phyloP scores from a whole-genome alignment of 306 rosid species.

The Vicia villosa region DNA sequence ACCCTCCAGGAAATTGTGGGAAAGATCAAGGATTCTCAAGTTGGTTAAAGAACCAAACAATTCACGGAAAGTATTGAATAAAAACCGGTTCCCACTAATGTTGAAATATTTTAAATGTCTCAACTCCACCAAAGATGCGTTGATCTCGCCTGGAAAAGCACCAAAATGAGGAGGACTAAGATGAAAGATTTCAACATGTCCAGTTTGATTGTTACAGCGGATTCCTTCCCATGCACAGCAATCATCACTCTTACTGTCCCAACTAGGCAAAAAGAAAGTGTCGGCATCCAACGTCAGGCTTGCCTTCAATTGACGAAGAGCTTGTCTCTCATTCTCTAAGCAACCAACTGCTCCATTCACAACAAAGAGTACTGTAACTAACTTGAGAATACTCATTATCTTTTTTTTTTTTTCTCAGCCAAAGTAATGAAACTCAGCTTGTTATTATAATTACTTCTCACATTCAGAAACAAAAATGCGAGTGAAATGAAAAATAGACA shows the following conservation, averaged over 20 bases:
- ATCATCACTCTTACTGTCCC: no score
- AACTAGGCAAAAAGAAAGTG: no score
- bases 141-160: not conserved
- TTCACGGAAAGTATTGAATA: no score
- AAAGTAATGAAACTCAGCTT: not conserved
- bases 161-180: not conserved
- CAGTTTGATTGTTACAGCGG: slow-evolving; percentile 25
- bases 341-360: no score
- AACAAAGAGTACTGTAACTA: no score
- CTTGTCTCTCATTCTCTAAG: no score
- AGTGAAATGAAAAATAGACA: not conserved
- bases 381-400: not conserved
- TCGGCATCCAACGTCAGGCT: no score
- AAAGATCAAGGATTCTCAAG: slow-evolving; percentile 29
- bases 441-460: not conserved
- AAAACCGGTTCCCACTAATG: not conserved
- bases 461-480: no score
- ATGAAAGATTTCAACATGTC: slow-evolving; percentile 9
- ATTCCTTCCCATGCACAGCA: no score
- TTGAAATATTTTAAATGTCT: not conserved
- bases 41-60: slow-evolving; percentile 2
- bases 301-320: no score
- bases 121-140: not conserved
- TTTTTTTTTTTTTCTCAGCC: not conserved
- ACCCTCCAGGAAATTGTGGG: accelerated